These are phyloP conservation scores for Podila verticillata DNA, from an alignment of 192 early-diverging fungal species.

Conservation along the genomic window DNA sequence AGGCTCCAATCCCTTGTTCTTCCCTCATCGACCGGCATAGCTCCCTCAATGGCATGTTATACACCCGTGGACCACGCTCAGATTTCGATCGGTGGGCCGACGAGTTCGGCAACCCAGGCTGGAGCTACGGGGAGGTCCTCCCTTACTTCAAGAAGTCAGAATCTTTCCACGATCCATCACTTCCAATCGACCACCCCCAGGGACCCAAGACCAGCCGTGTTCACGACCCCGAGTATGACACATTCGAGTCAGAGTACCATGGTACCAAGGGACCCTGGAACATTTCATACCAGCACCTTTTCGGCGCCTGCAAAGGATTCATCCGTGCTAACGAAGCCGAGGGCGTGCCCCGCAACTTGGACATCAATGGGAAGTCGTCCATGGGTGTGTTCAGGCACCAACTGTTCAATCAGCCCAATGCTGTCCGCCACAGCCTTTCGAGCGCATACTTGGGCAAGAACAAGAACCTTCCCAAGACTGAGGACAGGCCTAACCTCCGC, in stretches of 20 bases:
- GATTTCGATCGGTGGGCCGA: conserved; percentile 17
- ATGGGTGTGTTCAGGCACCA: conserved; percentile 20
- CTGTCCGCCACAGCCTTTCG: conserved; percentile 8
- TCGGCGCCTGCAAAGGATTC: conserved; percentile 6
- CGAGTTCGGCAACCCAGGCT: conserved; percentile 25
- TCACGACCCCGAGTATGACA: conserved; percentile 17
- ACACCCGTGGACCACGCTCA: conserved; percentile 10
- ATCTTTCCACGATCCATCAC: conserved; percentile 1
- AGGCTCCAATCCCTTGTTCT: not conserved
- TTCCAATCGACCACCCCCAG: not conserved
- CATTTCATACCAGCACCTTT: conserved; percentile 8
- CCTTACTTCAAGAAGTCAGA: conserved; percentile 34
- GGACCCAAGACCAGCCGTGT: conserved; percentile 5
- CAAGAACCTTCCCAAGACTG: conserved; percentile 15
- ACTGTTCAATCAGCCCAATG: conserved; percentile 3
- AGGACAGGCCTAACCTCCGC: conserved; percentile 8
- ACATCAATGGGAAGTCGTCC: conserved; percentile 9
- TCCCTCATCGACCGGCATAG: not conserved
- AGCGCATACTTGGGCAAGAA: conserved; percentile 17
- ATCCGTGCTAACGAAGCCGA: conserved; percentile 11
- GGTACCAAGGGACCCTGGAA: conserved; percentile 30
- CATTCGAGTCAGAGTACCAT: conserved; percentile 20
- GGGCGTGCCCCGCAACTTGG: not conserved
- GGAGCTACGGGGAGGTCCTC: conserved; percentile 33
- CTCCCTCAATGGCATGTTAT: conserved; percentile 19